These are phyloP conservation scores for Ganoderma leucocontextum DNA, from an alignment of 1,284 basidiomycete genomes.

Conservation along the genomic window DNA sequence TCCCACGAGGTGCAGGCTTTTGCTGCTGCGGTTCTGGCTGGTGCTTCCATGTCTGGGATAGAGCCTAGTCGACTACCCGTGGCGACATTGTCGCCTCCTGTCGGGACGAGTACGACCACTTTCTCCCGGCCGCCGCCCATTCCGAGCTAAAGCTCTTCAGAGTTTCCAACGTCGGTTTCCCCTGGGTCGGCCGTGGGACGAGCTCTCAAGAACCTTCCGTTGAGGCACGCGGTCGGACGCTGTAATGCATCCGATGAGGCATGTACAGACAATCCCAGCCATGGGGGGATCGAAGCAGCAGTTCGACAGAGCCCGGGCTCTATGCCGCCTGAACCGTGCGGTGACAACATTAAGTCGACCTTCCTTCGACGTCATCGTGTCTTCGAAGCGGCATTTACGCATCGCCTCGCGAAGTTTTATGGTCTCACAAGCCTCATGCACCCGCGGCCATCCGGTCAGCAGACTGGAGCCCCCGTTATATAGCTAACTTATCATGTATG, in stretches of 20 bases:
- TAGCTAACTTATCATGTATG: slow-evolving; percentile 29
- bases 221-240: slow-evolving; percentile 17
- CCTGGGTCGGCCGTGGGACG: neutral
- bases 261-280: slow-evolving; percentile 2
- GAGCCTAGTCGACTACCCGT: slow-evolving; percentile 15
- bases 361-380: slow-evolving; percentile 29
- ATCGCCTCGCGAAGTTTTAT: slow-evolving; percentile 19
- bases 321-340: neutral
- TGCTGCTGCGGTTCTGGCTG: slow-evolving; percentile 32
- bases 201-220: slow-evolving; percentile 10
- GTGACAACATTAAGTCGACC: slow-evolving; percentile 18
- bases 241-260: slow-evolving; percentile 16
- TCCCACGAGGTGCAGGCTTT: slow-evolving; percentile 44
- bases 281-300: slow-evolving; percentile 24
- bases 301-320: slow-evolving; percentile 13
- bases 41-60: slow-evolving; percentile 10
- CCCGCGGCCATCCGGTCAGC: slow-evolving; percentile 25
- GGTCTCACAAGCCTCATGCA: slow-evolving; percentile 17
- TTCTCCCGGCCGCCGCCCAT: slow-evolving; percentile 44
- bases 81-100: slow-evolving; percentile 20
- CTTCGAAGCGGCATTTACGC: slow-evolving; percentile 21
- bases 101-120: slow-evolving; percentile 35
- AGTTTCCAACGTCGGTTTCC: slow-evolving; percentile 6
- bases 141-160: slow-evolving; percentile 29
- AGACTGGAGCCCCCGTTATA: slow-evolving; percentile 19